Percentiles rank a stretch among this genome's conserved stretches.
phyloP scores from a whole-genome alignment of 2,329 filamentous ascomycete genomes.

The Colletotrichum magnum region DNA sequence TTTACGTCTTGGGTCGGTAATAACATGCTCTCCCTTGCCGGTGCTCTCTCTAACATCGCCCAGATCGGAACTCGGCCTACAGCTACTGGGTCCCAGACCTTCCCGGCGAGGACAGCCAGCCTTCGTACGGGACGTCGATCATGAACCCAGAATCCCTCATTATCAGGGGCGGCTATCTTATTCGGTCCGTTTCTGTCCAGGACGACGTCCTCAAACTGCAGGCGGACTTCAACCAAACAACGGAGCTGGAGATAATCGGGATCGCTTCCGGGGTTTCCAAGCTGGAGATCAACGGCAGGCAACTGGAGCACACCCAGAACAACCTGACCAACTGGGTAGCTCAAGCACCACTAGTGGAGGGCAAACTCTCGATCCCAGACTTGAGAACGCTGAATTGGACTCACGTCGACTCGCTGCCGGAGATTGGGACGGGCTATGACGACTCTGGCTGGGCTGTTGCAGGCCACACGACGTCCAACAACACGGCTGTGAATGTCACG shows the following conservation, averaged over 20 bases:
- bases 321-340: conserved; percentile 62
- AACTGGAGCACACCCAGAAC: conserved; percentile 52
- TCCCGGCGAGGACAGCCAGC: conserved; percentile 48
- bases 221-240: conserved; percentile 81
- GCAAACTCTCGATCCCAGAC: conserved; percentile 66
- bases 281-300: conserved; percentile 59
- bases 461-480: conserved; percentile 70
- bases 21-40: rapidly evolving
- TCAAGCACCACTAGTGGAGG: conserved; percentile 46
- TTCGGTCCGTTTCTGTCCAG: conserved; percentile 71
- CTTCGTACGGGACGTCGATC: conserved; percentile 52
- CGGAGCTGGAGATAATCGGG: conserved; percentile 77
- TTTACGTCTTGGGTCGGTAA: conserved; percentile 68
- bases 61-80: conserved; percentile 76
- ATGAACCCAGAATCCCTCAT: conserved; percentile 65
- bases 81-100: conserved; percentile 77
- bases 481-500: conserved; percentile 67
- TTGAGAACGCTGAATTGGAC: conserved; percentile 76
- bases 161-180: conserved; percentile 74
- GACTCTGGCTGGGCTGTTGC: conserved; percentile 78
- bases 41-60: conserved; percentile 22
- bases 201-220: conserved; percentile 72
- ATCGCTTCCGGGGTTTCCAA: conserved; percentile 68
- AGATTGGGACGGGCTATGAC: conserved; percentile 74
- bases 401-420: conserved; percentile 79